These are phyloP conservation scores for Nevesoporus exiguus DNA, from an alignment of 768 basidiomycete genomes.

Conservation along the genomic window DNA sequence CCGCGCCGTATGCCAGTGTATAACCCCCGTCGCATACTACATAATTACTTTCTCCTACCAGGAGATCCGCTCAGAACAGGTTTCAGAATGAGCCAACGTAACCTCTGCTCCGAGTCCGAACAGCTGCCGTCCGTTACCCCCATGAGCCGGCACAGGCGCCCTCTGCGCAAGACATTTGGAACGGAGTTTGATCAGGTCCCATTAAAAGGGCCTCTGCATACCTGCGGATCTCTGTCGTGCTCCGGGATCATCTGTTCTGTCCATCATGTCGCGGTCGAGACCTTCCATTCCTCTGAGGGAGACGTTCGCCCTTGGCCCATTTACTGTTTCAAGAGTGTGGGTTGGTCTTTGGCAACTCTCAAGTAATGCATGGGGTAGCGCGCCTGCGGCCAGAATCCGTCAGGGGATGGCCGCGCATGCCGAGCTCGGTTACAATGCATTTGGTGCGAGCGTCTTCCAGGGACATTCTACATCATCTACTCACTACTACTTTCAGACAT, in stretches of 20 bases:
- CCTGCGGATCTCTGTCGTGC: constrained; percentile 8
- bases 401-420: constrained; percentile 64
- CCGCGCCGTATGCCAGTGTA: constrained; percentile 5
- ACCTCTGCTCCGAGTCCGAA: constrained; percentile 11
- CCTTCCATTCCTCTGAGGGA: constrained; percentile 30
- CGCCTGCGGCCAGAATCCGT: constrained; percentile 60
- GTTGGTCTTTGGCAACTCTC: constrained; percentile 84
- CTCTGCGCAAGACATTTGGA: constrained; percentile 12
- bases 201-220: constrained; percentile 19
- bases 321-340: constrained; percentile 63
- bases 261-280: constrained; percentile 21
- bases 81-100: constrained; percentile 7
- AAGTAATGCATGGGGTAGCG: constrained; percentile 81
- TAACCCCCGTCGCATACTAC: constrained; percentile 4
- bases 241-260: constrained; percentile 4
- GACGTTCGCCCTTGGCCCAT: constrained; percentile 55
- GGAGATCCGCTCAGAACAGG: constrained; percentile 1
- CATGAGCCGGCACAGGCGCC: background rate
- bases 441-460: constrained; percentile 31
- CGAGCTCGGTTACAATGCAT: constrained; percentile 49
- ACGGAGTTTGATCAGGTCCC: constrained; percentile 32
- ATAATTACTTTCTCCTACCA: background rate
- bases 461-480: constrained; percentile 14
- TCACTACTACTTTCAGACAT: constrained; percentile 41
- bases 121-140: background rate